Evolutionary conservation across 495 filamentous ascomycete species (phyloP), one percentile per base, ranked within the genome.

Genomic region (Saxophila tyrrhenica): DNA sequence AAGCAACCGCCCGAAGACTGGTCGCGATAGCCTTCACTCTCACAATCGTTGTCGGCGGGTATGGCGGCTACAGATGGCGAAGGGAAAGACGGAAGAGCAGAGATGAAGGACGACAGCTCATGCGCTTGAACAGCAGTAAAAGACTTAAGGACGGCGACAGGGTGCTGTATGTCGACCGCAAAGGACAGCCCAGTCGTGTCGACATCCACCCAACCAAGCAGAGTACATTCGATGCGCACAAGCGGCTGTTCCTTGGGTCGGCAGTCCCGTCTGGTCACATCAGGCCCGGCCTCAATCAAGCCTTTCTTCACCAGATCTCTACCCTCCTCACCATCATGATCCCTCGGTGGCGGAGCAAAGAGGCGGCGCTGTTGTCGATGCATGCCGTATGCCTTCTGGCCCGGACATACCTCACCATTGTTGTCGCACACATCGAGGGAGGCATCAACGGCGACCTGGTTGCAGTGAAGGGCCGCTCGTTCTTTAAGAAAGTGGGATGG

Each of bases 291-390:
- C 71, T 99, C 48, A 99, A 99, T 66, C 75, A 97, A 44, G 94
- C 94, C n/a, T 99, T 99, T 65, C 70, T 99, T 21, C 92, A 99
- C 66, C 94, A 99, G 69, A 94, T 97, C 61, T 76, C 95, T 44
- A 94, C 89, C 63, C 73, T 99, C 44, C 76, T 95, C 64, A 96
- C 85, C 69, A 97, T 99, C 61, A 95, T 96, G 91, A 85, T 97
- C 55, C 94, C 94, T 9, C 73, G 90, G 60, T 95, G 89, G 87
- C 81, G 81, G 23, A 90, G 88, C 69, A 97, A 97, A 67, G 94
- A 97, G 72, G 89, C 89, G 1, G 90, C 87, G 1, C 67, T 99
- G 53, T 72, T 99, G 41, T 69, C 94, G 59, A 86, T 87, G 59
- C 94, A 96, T 63, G 83, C 86, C 58, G 77, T 85, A 42, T 97